These are phyloP conservation scores for Fusarium nanum DNA, from an alignment of 2,329 filamentous ascomycete genomes.

Conservation along the genomic window DNA sequence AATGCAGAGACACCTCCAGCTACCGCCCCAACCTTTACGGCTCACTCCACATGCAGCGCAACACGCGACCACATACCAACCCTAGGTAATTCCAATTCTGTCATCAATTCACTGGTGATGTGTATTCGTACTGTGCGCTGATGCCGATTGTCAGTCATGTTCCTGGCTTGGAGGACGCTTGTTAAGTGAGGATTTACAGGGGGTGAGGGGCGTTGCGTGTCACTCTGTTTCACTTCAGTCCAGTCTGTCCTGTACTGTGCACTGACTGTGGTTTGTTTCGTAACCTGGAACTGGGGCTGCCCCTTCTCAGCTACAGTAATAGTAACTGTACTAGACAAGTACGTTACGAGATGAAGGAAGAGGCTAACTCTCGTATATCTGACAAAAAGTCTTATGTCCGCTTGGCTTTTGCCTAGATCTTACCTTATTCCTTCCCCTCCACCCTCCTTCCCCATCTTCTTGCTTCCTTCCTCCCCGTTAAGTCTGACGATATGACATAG, in stretches of 20 bases:
- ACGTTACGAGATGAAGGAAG: neutral
- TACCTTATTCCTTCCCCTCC: constrained; percentile 23
- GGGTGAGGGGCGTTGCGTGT: constrained; percentile 31
- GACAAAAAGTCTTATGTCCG: constrained; percentile 34
- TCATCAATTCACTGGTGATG: neutral
- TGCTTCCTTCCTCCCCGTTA: constrained; percentile 2
- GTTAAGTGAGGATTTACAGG: neutral
- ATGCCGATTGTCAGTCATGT: neutral
- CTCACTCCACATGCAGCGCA: constrained; percentile 15
- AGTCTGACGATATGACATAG: constrained; percentile 36
- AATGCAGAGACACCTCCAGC: neutral
- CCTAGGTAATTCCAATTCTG: constrained; percentile 17
- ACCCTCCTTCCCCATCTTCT: constrained; percentile 4
- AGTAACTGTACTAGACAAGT: neutral
- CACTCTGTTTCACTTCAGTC: constrained; percentile 38
- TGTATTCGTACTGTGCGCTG: neutral
- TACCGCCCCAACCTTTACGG: neutral
- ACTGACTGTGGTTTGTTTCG: constrained; percentile 4
- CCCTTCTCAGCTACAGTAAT: constrained; percentile 17
- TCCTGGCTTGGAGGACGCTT: neutral
- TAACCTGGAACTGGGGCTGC: constrained; percentile 20
- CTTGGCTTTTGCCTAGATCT: constrained; percentile 40
- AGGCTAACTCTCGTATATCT: constrained; percentile 11
- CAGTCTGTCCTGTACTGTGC: neutral
- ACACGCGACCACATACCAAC: constrained; percentile 42